Conservation (phyloP, 2,329 filamentous ascomycete species). For the Cladosporium austrohemisphaericum region DNA sequence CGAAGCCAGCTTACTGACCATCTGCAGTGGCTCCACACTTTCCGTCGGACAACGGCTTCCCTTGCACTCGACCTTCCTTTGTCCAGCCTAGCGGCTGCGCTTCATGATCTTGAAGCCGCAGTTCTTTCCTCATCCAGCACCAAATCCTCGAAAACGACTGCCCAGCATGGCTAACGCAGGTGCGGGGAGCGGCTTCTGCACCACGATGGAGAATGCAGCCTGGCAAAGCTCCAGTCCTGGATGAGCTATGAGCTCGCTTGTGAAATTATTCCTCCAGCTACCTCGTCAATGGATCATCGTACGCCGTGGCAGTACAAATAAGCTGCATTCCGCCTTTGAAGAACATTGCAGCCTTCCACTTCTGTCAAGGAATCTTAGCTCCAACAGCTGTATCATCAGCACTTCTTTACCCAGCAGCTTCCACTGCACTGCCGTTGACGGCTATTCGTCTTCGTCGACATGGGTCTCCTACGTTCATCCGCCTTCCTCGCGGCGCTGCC, state of each 20-base stretch:
- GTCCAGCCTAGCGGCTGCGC: slow-evolving; percentile 3
- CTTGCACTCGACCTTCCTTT: slow-evolving; percentile 3
- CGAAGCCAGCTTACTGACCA: too few relatives aligned
- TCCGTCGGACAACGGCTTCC: background rate
- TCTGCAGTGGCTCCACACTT: background rate
- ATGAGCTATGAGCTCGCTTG: slow-evolving; percentile 12
- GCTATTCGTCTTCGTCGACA: slow-evolving; percentile 16
- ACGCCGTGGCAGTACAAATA: slow-evolving; percentile 6
- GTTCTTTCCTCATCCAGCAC: slow-evolving; percentile 6
- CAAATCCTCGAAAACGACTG: background rate
- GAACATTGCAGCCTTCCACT: background rate
- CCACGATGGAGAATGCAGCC: too few relatives aligned
- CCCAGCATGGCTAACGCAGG: slow-evolving; percentile 3
- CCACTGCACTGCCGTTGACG: slow-evolving; percentile 5
- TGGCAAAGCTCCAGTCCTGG: background rate
- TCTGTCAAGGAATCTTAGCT: background rate
- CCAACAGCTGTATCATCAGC: slow-evolving; percentile 11
- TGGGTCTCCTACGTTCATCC: slow-evolving; percentile 22
- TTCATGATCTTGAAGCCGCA: background rate
- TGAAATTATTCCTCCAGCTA: slow-evolving; percentile 9
- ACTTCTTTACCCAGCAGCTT: slow-evolving; percentile 10
- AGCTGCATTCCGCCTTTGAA: slow-evolving; percentile 1
- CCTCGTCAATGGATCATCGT: background rate
- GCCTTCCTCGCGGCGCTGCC: slow-evolving; percentile 30
- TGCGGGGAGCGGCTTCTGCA: slow-evolving; percentile 14